Percentiles rank a stretch among this genome's conserved stretches.
These are phyloP conservation scores for Monosporascus sp. DNA, from an alignment of 2,329 filamentous ascomycete genomes.

Conservation along the genomic window DNA sequence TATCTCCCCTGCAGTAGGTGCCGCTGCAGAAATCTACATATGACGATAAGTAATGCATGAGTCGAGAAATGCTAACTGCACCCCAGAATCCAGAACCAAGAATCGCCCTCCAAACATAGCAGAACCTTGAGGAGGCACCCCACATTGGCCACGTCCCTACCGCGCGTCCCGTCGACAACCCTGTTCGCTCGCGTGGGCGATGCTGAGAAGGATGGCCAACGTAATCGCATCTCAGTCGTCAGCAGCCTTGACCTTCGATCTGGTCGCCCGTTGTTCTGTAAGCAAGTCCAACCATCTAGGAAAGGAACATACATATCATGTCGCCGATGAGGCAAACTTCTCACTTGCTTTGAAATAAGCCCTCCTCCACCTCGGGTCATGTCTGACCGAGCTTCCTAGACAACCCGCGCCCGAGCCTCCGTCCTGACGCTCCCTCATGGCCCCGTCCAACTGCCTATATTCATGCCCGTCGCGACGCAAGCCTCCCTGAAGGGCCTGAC, in stretches of 20 bases:
- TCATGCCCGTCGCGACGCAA: constrained; percentile 98
- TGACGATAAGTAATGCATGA: too few relatives aligned
- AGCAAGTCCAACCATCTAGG: constrained; percentile 25
- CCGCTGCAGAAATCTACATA: too few relatives aligned
- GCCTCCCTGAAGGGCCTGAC: constrained; percentile 93
- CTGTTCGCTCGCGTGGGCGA: not conserved
- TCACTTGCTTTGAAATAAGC: not conserved
- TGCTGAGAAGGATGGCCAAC: constrained; percentile 39
- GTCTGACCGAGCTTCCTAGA: constrained; percentile 47
- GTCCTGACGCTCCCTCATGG: constrained; percentile 87
- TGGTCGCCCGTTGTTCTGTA: constrained; percentile 76
- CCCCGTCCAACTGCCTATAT: constrained; percentile 81
- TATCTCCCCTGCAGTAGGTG: too few relatives aligned
- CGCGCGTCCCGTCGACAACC: not conserved
- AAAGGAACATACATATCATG: too few relatives aligned
- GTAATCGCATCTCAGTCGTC: constrained; percentile 44
- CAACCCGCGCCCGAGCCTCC: constrained; percentile 88
- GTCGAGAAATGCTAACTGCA: not conserved
- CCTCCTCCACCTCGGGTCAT: not conserved
- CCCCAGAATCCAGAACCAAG: not conserved
- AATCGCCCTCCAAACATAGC: not conserved
- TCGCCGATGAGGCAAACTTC: not conserved
- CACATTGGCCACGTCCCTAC: not conserved
- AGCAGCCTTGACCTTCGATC: constrained; percentile 70
- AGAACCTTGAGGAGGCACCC: not conserved